Percentiles rank a stretch among this genome's conserved stretches.
Conservation (phyloP, 352 stramenopile genomes). For the Pythium insidiosum region DNA sequence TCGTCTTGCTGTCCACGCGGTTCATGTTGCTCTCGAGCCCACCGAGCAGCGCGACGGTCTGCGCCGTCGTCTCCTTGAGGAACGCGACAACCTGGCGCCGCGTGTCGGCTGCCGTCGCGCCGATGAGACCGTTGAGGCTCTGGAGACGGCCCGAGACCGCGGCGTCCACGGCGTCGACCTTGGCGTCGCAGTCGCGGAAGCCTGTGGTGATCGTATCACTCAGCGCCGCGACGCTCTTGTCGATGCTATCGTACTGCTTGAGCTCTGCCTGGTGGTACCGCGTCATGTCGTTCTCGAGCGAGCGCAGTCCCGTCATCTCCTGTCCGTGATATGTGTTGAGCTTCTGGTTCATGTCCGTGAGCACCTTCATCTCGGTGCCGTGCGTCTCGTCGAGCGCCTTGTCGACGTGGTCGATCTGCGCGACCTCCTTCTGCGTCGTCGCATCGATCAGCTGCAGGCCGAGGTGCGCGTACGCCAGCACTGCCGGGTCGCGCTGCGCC, state of each 20-base stretch:
- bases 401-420: background rate
- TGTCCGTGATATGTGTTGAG: background rate
- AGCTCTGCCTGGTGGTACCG: background rate
- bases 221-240: background rate
- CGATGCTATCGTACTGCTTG: background rate
- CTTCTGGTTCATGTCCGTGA: background rate
- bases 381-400: background rate
- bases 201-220: background rate
- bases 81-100: background rate
- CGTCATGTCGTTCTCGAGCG: background rate
- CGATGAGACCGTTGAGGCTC: background rate
- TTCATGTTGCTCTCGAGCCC: background rate
- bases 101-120: too few relatives aligned
- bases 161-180: background rate
- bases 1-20: background rate
- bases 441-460: background rate
- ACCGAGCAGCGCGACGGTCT: background rate
- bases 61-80: background rate
- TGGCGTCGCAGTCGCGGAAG: too few relatives aligned
- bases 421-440: background rate
- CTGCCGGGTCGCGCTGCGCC: background rate
- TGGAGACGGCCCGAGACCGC: background rate
- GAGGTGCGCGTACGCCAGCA: background rate
- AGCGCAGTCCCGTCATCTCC: background rate
- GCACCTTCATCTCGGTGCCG: background rate